A percentile compares a stretch with the other conserved stretches of the same genome.
Evolutionary conservation across 148 eudicot species (phyloP).

Genomic region (Amaranthus hypochondriacus): DNA sequence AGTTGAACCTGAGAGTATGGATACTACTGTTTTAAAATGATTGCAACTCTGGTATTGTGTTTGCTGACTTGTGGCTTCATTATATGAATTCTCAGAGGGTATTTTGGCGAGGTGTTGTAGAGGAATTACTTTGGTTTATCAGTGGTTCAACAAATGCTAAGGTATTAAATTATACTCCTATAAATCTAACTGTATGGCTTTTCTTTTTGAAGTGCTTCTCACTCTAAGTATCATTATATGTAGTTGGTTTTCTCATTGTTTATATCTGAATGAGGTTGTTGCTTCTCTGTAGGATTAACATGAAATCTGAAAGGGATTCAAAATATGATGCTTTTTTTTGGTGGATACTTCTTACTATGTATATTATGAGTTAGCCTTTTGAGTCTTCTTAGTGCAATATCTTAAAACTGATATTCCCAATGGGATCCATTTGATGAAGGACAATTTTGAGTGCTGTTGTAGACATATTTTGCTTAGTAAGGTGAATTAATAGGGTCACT

Average conservation of each 20-base stretch:
- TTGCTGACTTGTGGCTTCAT: conserved; percentile 14
- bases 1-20: not conserved
- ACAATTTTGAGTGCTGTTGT: not conserved
- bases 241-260: not conserved
- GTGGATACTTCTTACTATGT: not conserved
- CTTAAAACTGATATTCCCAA: not conserved
- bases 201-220: too few relatives aligned
- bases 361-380: not conserved
- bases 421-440: not conserved
- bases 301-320: not conserved
- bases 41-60: not conserved
- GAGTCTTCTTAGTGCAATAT: not conserved
- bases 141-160: conserved; percentile 96
- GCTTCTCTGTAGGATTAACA: not conserved
- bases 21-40: not conserved
- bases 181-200: not conserved
- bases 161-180: conserved; percentile 38
- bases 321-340: not conserved
- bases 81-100: conserved; percentile 49
- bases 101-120: conserved; percentile 95
- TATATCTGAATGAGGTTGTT: not conserved
- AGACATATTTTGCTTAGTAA: not conserved
- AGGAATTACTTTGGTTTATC: conserved; percentile 93
- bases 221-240: not conserved
- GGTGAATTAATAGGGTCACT: not conserved